These are phyloP conservation scores for Fusarium protoensiforme DNA, from an alignment of 2,329 filamentous ascomycete species.

Conservation along the genomic window DNA sequence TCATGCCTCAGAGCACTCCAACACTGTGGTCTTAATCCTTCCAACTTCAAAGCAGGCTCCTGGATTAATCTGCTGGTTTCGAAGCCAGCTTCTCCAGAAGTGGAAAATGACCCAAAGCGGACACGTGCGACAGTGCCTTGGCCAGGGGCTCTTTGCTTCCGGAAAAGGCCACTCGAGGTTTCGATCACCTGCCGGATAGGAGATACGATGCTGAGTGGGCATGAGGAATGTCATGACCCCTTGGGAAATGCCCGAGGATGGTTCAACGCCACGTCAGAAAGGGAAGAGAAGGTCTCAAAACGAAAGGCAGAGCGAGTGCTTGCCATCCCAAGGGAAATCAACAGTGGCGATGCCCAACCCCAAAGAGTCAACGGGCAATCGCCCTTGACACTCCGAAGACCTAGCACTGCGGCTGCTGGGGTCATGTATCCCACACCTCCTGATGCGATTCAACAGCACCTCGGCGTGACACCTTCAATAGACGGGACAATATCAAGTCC, in stretches of 20 bases:
- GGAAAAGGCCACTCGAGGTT: constrained; percentile 57
- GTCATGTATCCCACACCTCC: constrained; percentile 79
- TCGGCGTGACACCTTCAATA: constrained; percentile 66
- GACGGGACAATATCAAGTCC: constrained; percentile 68
- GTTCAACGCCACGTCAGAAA: constrained; percentile 56
- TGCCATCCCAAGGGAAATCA: constrained; percentile 54
- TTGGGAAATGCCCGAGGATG: constrained; percentile 60
- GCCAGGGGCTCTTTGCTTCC: constrained; percentile 66
- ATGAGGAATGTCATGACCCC: constrained; percentile 60
- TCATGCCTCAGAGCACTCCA: constrained; percentile 63
- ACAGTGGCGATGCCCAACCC: constrained; percentile 55
- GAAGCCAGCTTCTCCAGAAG: constrained; percentile 56
- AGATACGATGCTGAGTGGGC: constrained; percentile 51
- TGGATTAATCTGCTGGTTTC: constrained; percentile 65
- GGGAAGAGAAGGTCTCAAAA: constrained; percentile 59
- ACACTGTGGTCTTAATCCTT: constrained; percentile 59
- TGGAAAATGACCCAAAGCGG: constrained; percentile 55
- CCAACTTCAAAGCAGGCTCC: constrained; percentile 55
- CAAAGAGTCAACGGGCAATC: constrained; percentile 61
- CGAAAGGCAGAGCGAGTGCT: constrained; percentile 64
- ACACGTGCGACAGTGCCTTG: constrained; percentile 60
- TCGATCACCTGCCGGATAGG: constrained; percentile 53
- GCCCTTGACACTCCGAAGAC: constrained; percentile 61
- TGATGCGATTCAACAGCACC: constrained; percentile 67
- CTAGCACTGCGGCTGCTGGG: constrained; percentile 59